Evolutionary conservation across 2,329 filamentous ascomycete genomes (phyloP).

Genomic region (Trichoderma oligosporum): DNA sequence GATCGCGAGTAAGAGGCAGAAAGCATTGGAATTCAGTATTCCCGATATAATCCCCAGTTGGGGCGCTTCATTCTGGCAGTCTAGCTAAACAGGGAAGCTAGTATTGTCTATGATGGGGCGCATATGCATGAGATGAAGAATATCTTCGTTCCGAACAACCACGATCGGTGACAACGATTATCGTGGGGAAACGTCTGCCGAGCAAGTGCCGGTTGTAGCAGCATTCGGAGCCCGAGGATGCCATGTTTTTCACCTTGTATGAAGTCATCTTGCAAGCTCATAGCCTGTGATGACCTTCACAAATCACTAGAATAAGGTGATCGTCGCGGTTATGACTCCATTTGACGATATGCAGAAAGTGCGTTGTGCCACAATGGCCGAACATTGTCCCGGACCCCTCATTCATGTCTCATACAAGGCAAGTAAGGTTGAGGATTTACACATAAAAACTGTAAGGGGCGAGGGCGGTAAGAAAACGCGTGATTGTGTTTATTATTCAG

Average conservation of each 20-base stretch:
- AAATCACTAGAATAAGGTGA: background rate
- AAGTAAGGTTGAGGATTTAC: background rate
- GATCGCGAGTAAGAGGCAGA: background rate
- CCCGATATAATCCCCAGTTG: background rate
- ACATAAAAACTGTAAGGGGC: constrained; percentile 10
- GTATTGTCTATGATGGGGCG: background rate
- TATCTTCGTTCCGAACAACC: background rate
- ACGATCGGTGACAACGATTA: constrained; percentile 8
- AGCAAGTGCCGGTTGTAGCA: background rate
- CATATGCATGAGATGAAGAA: background rate
- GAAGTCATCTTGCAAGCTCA: constrained; percentile 15
- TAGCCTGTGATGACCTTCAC: background rate
- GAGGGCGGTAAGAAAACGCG: background rate
- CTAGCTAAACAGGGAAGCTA: background rate
- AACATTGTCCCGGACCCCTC: constrained; percentile 16
- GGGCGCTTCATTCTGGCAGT: background rate
- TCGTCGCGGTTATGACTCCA: constrained; percentile 4
- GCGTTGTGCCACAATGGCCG: constrained; percentile 12
- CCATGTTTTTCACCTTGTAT: background rate
- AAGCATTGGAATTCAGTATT: background rate
- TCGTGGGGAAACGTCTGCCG: constrained; percentile 6
- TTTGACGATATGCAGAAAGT: constrained; percentile 5
- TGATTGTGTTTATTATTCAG: background rate
- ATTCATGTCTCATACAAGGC: constrained; percentile 5
- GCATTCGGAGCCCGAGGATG: background rate